These are phyloP conservation scores for Penicillium verhagenii DNA, from an alignment of 495 filamentous ascomycete species.

Conservation along the genomic window DNA sequence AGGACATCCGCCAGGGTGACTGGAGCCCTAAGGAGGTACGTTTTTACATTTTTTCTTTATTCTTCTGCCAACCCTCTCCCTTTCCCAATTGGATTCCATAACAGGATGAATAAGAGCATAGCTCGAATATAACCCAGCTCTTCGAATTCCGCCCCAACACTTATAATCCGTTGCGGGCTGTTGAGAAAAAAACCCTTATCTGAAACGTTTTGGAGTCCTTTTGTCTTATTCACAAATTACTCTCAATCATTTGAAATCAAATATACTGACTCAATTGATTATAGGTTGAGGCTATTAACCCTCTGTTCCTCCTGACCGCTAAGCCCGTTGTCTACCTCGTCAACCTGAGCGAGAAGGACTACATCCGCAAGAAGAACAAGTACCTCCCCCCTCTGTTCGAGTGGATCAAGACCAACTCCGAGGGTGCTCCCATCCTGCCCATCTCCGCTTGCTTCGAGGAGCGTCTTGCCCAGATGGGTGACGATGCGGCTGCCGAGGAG, in stretches of 20 bases:
- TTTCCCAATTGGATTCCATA: slow-evolving; percentile 20
- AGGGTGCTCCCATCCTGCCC: slow-evolving; percentile 86
- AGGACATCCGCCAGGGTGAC: slow-evolving; percentile 86
- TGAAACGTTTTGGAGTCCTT: slow-evolving; percentile 11
- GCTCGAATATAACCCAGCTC: slow-evolving; percentile 99
- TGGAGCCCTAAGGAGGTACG: slow-evolving; percentile 97
- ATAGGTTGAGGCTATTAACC: slow-evolving; percentile 97
- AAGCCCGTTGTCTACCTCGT: slow-evolving; percentile 98
- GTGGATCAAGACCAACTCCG: slow-evolving; percentile 89
- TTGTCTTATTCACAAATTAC: slow-evolving; percentile 1
- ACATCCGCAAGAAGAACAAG: slow-evolving; percentile 99
- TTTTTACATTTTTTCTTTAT: slow-evolving; percentile 21
- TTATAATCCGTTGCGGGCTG: slow-evolving; percentile 64
- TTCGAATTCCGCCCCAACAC: slow-evolving; percentile 72
- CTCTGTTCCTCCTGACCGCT: slow-evolving; percentile 88
- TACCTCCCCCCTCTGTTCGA: slow-evolving; percentile 87
- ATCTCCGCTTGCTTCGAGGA: slow-evolving; percentile 92
- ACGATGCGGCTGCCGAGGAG: slow-evolving; percentile 73
- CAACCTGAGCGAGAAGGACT: slow-evolving; percentile 96
- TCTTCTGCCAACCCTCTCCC: background rate
- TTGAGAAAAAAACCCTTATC: slow-evolving; percentile 70
- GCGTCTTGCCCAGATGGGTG: slow-evolving; percentile 74
- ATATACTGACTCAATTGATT: slow-evolving; percentile 22
- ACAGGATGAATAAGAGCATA: slow-evolving; percentile 97
- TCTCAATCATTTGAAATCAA: slow-evolving; percentile 26